Conservation (phyloP, 148 eudicot species). For the Vaccinium myrtillus region DNA sequence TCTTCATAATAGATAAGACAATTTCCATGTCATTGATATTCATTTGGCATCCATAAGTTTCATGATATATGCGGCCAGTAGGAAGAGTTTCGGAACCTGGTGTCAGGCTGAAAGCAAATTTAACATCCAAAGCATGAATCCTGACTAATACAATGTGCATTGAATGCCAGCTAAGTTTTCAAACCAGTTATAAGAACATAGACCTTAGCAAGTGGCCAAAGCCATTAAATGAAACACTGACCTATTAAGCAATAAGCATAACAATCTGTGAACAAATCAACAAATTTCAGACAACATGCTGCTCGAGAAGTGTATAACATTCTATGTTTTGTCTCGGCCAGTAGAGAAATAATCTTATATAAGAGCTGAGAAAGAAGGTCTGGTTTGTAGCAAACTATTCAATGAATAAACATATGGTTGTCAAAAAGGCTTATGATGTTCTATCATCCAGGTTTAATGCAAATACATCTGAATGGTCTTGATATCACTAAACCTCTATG, state of each 20-base stretch:
- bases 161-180: background rate
- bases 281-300: background rate
- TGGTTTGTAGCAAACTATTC: background rate
- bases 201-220: background rate
- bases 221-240: background rate
- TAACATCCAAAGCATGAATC: background rate
- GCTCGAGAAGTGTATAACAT: background rate
- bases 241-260: background rate
- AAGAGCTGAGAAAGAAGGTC: background rate
- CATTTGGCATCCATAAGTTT: constrained; percentile 98
- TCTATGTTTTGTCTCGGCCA: background rate
- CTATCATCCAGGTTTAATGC: background rate
- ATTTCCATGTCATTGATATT: constrained; percentile 98
- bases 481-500: background rate
- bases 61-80: constrained; percentile 87
- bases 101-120: constrained; percentile 34
- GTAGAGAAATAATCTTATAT: background rate
- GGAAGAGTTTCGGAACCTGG: constrained; percentile 51
- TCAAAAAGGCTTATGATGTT: background rate
- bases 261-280: background rate
- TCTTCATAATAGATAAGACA: constrained; percentile 91
- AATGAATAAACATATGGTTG: background rate
- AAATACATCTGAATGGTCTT: background rate
- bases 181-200: constrained; percentile 8
- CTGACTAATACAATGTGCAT: background rate